These are phyloP conservation scores for Starmerella floris DNA, from an alignment of 805 yeast species.

Conservation along the genomic window DNA sequence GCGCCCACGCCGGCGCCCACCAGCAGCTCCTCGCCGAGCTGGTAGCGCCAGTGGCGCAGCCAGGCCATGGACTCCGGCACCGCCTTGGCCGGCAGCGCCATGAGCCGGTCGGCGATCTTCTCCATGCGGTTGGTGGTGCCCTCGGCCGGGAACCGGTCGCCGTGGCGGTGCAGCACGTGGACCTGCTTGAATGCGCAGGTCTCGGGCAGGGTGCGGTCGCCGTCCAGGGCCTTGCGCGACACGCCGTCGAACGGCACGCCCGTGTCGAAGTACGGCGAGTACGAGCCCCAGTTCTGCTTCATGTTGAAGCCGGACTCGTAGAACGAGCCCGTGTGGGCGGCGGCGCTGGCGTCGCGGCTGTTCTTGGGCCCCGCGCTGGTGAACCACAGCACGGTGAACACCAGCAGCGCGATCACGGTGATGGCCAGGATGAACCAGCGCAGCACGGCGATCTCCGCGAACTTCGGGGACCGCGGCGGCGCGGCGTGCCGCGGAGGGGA, in stretches of 20 bases:
- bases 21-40: slow-evolving; percentile 26
- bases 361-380: slow-evolving; percentile 7
- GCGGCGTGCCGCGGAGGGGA: background rate
- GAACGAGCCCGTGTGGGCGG: slow-evolving; percentile 30
- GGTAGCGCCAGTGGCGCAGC: slow-evolving; percentile 27
- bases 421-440: slow-evolving; percentile 6
- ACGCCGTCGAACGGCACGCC: slow-evolving; percentile 28
- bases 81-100: slow-evolving; percentile 21
- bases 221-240: slow-evolving; percentile 21
- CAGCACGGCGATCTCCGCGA: slow-evolving; percentile 13
- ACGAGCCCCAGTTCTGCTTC: slow-evolving; percentile 32
- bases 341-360: slow-evolving; percentile 21
- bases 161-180: slow-evolving; percentile 62
- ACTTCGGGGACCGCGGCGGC: background rate
- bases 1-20: slow-evolving; percentile 31
- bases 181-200: slow-evolving; percentile 51
- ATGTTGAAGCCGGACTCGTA: slow-evolving; percentile 29
- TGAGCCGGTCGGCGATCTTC: slow-evolving; percentile 27
- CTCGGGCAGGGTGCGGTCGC: slow-evolving; percentile 25
- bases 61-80: slow-evolving; percentile 23
- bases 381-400: slow-evolving; percentile 5
- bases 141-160: slow-evolving; percentile 57
- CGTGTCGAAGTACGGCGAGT: slow-evolving; percentile 30
- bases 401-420: slow-evolving; percentile 4
- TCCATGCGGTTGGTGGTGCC: slow-evolving; percentile 32